Evolutionary conservation across 441 rosid genomes (phyloP).

Genomic region (Gossypium davidsonii): DNA sequence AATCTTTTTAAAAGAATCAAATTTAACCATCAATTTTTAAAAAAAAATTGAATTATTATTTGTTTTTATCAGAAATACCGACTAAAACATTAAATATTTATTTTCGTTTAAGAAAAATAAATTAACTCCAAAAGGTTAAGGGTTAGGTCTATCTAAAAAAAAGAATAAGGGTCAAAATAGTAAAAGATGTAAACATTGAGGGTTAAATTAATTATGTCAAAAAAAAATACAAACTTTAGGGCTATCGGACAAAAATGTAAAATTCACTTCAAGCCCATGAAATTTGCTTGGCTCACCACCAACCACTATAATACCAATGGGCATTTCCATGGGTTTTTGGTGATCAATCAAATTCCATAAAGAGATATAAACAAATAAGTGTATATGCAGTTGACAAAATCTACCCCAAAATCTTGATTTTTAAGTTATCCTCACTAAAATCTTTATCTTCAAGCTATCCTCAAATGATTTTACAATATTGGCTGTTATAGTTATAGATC

Average conservation of each 20-base stretch:
- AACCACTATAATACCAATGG: background rate
- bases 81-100: too few relatives aligned
- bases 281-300: background rate
- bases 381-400: background rate
- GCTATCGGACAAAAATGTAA: background rate
- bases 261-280: background rate
- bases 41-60: too few relatives aligned
- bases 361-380: background rate
- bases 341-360: background rate
- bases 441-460: background rate
- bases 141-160: too few relatives aligned
- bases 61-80: too few relatives aligned
- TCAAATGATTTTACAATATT: background rate
- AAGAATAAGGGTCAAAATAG: too few relatives aligned
- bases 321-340: background rate
- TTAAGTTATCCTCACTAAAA: background rate
- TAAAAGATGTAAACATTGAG: too few relatives aligned
- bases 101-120: too few relatives aligned
- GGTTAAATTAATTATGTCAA: too few relatives aligned
- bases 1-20: too few relatives aligned
- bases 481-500: background rate
- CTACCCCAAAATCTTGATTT: background rate
- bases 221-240: background rate
- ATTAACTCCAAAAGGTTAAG: too few relatives aligned
- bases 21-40: accelerated